A percentile compares a stretch with the other conserved stretches of the same genome.
These are phyloP conservation scores for Plicaturopsis crispa DNA, from an alignment of 768 basidiomycete genomes.

Conservation along the genomic window DNA sequence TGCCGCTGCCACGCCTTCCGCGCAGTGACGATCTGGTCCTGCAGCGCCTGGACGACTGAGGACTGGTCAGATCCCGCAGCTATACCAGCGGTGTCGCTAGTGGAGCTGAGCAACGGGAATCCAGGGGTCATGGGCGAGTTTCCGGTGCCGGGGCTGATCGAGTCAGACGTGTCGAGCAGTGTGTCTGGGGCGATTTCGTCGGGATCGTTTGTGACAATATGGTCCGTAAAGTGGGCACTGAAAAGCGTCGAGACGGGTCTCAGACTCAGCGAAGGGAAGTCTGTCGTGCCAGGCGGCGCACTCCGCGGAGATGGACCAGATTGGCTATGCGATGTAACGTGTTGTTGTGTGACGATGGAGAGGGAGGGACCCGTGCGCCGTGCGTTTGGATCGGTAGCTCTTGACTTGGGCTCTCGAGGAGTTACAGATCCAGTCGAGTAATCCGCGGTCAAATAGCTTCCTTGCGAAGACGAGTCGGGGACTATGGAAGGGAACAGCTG, in stretches of 20 bases:
- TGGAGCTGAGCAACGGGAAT: slow-evolving; percentile 16
- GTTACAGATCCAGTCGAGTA: background rate
- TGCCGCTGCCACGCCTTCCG: slow-evolving; percentile 66
- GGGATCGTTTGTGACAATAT: slow-evolving; percentile 22
- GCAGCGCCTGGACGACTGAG: slow-evolving; percentile 42
- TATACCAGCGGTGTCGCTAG: slow-evolving; percentile 19
- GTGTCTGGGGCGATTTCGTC: slow-evolving; percentile 18
- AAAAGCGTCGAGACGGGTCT: slow-evolving; percentile 75
- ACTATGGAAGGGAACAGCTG: slow-evolving; percentile 26
- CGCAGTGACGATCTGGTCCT: slow-evolving; percentile 50
- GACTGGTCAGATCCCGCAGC: slow-evolving; percentile 32
- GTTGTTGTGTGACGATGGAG: slow-evolving; percentile 12
- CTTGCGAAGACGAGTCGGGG: slow-evolving; percentile 15
- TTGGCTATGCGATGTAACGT: background rate
- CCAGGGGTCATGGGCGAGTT: slow-evolving; percentile 43
- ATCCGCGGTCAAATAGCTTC: slow-evolving; percentile 3
- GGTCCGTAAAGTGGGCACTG: slow-evolving; percentile 55
- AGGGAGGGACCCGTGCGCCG: slow-evolving; percentile 11
- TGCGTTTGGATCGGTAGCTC: slow-evolving; percentile 9
- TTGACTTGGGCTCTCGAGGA: slow-evolving; percentile 21
- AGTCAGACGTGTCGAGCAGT: slow-evolving; percentile 45
- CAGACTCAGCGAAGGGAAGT: slow-evolving; percentile 61
- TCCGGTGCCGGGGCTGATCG: slow-evolving; percentile 31
- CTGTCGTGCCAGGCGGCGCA: slow-evolving; percentile 55
- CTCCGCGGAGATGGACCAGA: slow-evolving; percentile 34